These are phyloP conservation scores for Macrolepiota fuliginosa DNA, from an alignment of 768 basidiomycete species.

Conservation along the genomic window DNA sequence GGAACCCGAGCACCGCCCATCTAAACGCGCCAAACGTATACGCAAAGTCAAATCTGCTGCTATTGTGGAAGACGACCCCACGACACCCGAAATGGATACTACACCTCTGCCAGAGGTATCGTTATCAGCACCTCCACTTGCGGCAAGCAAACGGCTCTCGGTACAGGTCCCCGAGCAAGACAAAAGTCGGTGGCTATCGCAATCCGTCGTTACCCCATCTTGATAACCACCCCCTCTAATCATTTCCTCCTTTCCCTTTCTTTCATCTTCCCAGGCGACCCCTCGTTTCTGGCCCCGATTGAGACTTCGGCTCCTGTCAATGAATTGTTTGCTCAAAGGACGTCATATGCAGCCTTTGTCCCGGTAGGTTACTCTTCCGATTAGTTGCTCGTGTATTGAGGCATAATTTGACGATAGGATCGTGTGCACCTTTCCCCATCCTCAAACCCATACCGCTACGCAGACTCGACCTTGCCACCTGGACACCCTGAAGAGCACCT, in stretches of 20 bases:
- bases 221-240: not conserved
- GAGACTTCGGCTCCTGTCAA: not conserved
- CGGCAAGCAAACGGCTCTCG: constrained; percentile 13
- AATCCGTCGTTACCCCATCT: constrained; percentile 8
- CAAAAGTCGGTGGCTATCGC: constrained; percentile 42
- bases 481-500: not conserved
- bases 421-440: not conserved
- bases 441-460: not conserved
- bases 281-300: not conserved
- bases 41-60: constrained; percentile 43
- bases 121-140: constrained; percentile 21
- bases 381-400: not conserved
- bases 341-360: not conserved
- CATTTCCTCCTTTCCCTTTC: not conserved
- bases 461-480: not conserved
- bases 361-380: not conserved
- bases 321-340: not conserved
- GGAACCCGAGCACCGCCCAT: constrained; percentile 33
- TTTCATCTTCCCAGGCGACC: not conserved
- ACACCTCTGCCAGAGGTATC: constrained; percentile 24
- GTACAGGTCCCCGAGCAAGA: constrained; percentile 68
- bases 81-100: constrained; percentile 25
- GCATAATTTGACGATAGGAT: not conserved
- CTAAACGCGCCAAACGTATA: constrained; percentile 36
- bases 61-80: constrained; percentile 33